Percentiles rank a stretch among this genome's conserved stretches.
phyloP scores from a whole-genome alignment of 2,329 filamentous ascomycete genomes.

The Blumeriella jaapii region DNA sequence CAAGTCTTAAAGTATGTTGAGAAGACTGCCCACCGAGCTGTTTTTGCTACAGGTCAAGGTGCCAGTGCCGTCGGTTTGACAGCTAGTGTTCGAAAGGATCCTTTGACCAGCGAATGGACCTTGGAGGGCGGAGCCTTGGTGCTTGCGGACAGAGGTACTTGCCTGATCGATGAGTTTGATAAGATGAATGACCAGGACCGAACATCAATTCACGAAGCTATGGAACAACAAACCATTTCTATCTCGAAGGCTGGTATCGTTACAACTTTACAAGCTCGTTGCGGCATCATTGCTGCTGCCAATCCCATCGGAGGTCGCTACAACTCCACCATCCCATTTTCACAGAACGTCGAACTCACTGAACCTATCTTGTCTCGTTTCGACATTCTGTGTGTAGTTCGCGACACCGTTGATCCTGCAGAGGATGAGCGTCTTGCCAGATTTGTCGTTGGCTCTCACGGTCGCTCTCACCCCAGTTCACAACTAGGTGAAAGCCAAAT shows the following conservation, averaged over 20 bases:
- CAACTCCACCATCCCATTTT: slow-evolving; percentile 92
- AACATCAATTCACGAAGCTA: slow-evolving; percentile 97
- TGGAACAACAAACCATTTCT: slow-evolving; percentile 99
- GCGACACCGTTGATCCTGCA: slow-evolving; percentile 82
- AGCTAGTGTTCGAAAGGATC: slow-evolving; percentile 88
- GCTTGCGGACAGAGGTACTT: slow-evolving; percentile 87
- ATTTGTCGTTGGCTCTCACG: slow-evolving; percentile 92
- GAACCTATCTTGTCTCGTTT: slow-evolving; percentile 97
- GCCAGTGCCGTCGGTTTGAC: slow-evolving; percentile 96
- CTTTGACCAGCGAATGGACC: slow-evolving; percentile 93
- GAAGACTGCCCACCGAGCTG: slow-evolving; percentile 90
- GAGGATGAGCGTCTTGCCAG: slow-evolving; percentile 89
- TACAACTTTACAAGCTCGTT: slow-evolving; percentile 89
- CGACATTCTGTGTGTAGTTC: slow-evolving; percentile 90
- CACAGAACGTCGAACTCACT: slow-evolving; percentile 90
- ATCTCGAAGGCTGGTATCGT: slow-evolving; percentile 98
- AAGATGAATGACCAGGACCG: slow-evolving; percentile 99
- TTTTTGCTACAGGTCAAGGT: slow-evolving; percentile 95
- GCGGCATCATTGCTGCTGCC: slow-evolving; percentile 89
- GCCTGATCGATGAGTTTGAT: slow-evolving; percentile 97
- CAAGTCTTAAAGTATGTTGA: slow-evolving; percentile 96
- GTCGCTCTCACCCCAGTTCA: slow-evolving; percentile 65
- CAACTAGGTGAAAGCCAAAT: slow-evolving; percentile 43
- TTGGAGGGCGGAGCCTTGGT: slow-evolving; percentile 92
- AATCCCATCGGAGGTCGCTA: slow-evolving; percentile 95